Conservation (phyloP, 148 eudicot species). For the Rhododendron molle region DNA sequence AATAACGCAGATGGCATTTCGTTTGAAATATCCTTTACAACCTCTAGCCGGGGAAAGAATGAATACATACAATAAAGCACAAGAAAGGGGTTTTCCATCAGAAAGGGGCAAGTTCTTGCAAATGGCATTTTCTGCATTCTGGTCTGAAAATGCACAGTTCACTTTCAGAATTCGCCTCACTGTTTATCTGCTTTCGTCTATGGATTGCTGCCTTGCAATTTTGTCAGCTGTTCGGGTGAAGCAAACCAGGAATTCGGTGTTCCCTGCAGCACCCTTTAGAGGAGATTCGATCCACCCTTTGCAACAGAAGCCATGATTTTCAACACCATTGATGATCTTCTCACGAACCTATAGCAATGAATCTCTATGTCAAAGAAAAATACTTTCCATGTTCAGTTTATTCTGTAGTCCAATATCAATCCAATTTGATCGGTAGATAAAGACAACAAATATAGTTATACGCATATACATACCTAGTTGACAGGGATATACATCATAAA, state of each 20-base stretch:
- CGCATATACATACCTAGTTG: neutral
- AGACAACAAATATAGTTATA: neutral
- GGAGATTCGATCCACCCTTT: constrained; percentile 94
- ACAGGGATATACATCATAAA: neutral
- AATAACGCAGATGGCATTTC: neutral
- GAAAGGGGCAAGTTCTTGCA: neutral
- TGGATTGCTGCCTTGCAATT: constrained; percentile 2
- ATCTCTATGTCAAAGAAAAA: constrained; percentile 9
- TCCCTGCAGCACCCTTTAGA: constrained; percentile 87
- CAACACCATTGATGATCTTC: constrained; percentile 70
- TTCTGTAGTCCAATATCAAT: neutral
- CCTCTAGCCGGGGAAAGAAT: neutral
- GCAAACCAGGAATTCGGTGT: constrained; percentile 75
- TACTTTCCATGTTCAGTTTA: neutral
- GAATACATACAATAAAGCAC: neutral
- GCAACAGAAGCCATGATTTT: constrained; percentile 60
- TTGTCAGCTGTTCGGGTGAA: constrained; percentile 42
- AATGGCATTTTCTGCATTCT: constrained; percentile 1
- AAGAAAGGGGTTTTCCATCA: neutral
- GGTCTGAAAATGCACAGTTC: neutral
- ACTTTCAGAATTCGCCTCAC: neutral
- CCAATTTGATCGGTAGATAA: neutral
- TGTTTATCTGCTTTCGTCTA: constrained; percentile 1
- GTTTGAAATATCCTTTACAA: neutral
- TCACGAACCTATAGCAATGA: constrained; percentile 55